Conservation (phyloP, 768 basidiomycete genomes). For the Psilocybe subaeruginosa region DNA sequence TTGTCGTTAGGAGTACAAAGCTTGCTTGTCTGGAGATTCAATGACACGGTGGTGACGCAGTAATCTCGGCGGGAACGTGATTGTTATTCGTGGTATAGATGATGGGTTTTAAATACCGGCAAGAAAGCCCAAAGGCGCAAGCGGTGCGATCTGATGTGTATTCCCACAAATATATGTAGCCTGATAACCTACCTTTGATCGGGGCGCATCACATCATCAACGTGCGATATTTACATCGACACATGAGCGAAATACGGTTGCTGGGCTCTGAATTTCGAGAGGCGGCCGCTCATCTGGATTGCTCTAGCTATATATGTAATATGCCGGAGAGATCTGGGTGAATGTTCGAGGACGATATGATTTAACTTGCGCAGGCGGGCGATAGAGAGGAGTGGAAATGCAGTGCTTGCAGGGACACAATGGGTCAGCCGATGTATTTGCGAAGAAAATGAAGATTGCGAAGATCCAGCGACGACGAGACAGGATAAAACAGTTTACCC, state of each 20-base stretch:
- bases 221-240: not conserved
- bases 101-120: conserved; percentile 11
- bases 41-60: conserved; percentile 5
- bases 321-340: conserved; percentile 3
- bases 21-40: not conserved
- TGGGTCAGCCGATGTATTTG: conserved; percentile 15
- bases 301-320: not conserved
- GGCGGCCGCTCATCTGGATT: not conserved
- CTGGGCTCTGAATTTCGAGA: not conserved
- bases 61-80: conserved; percentile 11
- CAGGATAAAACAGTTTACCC: conserved; percentile 8
- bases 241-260: not conserved
- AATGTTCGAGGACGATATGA: conserved; percentile 3
- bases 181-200: conserved; percentile 11
- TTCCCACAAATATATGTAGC: conserved; percentile 6
- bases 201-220: conserved; percentile 3
- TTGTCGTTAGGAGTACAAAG: not conserved
- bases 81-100: conserved; percentile 1
- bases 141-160: conserved; percentile 4
- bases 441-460: conserved; percentile 13
- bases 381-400: conserved; percentile 2
- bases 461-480: conserved; percentile 17
- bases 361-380: not conserved
- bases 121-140: conserved; percentile 1
- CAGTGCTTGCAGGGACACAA: not conserved